Percentiles rank a stretch among this genome's conserved stretches.
These are phyloP conservation scores for Sambucus nigra DNA, from an alignment of 129 eudicot genomes.

Conservation along the genomic window DNA sequence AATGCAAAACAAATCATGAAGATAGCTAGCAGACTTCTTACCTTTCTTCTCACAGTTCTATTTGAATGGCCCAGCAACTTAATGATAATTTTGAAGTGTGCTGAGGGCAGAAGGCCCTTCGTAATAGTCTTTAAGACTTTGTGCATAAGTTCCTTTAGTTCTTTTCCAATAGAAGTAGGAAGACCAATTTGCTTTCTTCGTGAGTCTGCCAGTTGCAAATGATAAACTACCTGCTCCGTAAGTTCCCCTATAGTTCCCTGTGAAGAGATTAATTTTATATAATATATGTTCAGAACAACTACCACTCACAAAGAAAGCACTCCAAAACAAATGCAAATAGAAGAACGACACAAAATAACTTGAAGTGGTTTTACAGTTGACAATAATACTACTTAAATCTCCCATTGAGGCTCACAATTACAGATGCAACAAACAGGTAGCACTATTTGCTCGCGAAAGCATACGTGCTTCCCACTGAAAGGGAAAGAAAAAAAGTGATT, in stretches of 20 bases:
- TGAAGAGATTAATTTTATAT: neutral
- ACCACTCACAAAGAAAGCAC: neutral
- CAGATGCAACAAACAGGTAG: neutral
- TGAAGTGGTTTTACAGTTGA: neutral
- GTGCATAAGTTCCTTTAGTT: conserved; percentile 53
- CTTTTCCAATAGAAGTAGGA: conserved; percentile 36
- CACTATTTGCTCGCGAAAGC: neutral
- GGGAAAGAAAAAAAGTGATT: no score
- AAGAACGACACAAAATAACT: neutral
- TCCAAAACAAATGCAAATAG: neutral
- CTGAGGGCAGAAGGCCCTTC: conserved; percentile 50
- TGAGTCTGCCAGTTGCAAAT: conserved; percentile 46
- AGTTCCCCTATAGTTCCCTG: conserved; percentile 57
- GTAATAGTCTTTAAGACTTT: conserved; percentile 39
- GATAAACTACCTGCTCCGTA: conserved; percentile 58
- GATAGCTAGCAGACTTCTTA: conserved; percentile 15
- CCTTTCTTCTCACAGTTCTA: conserved; percentile 55
- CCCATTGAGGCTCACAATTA: neutral
- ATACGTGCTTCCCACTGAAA: no score
- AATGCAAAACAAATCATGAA: neutral
- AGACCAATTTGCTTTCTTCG: conserved; percentile 41
- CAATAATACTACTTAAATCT: neutral
- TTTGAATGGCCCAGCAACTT: conserved; percentile 45
- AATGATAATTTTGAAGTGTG: conserved; percentile 47
- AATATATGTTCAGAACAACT: neutral